Conservation (phyloP, 2,329 filamentous ascomycete species). For the Pyrenophora seminiperda region DNA sequence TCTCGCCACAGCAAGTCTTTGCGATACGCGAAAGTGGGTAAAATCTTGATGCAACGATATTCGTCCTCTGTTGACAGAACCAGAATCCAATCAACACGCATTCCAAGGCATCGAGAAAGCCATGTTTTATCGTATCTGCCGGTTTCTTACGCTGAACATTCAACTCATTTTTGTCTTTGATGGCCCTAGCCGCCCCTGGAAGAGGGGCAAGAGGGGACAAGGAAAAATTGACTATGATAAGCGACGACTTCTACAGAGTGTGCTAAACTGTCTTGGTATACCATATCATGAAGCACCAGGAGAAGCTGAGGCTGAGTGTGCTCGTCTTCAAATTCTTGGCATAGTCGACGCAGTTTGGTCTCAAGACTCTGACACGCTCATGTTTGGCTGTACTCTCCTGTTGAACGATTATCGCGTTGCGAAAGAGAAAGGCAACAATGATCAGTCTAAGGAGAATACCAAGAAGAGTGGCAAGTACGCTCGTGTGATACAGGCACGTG, state of each 20-base stretch:
- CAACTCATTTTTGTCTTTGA: conserved; percentile 62
- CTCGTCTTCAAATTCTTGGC: conserved; percentile 50
- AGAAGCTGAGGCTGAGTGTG: conserved; percentile 58
- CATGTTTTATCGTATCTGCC: conserved; percentile 51
- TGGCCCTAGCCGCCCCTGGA: conserved; percentile 52
- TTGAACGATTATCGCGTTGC: conserved; percentile 44
- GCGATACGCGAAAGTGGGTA: conserved; percentile 44
- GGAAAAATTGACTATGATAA: conserved; percentile 43
- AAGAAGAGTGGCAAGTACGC: conserved; percentile 40
- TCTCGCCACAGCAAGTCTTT: conserved; percentile 42
- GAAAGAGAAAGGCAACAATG: conserved; percentile 25
- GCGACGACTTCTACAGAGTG: conserved; percentile 43
- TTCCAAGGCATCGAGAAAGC: conserved; percentile 52
- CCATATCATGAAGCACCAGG: conserved; percentile 54
- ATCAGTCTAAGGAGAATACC: conserved; percentile 37
- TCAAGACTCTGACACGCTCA: conserved; percentile 54
- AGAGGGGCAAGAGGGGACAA: conserved; percentile 39
- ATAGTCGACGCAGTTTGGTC: conserved; percentile 58
- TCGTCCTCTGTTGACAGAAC: neutral
- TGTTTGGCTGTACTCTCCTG: conserved; percentile 55
- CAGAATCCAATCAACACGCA: conserved; percentile 34
- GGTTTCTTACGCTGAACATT: conserved; percentile 57
- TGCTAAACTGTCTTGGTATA: conserved; percentile 48
- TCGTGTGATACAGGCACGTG: conserved; percentile 37
- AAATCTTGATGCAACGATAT: neutral